Conservation (phyloP, 2,329 filamentous ascomycete genomes). For the Nannizzia gypsea region DNA sequence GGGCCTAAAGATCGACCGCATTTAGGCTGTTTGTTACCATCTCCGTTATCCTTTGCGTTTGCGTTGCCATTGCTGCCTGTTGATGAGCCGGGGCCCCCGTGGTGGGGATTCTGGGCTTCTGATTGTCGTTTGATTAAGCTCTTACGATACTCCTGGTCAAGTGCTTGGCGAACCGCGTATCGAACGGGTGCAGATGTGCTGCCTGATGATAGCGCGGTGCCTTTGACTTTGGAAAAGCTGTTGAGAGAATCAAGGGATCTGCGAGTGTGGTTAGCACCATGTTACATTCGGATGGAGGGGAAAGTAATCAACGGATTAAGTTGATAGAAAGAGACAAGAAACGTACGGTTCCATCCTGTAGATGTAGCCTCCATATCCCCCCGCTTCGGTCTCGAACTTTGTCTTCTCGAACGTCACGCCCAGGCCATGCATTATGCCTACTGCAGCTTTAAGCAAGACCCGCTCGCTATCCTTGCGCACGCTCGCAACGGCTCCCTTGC, state of each 20-base stretch:
- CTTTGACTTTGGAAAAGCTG: constrained; percentile 43
- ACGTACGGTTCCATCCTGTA: constrained; percentile 92
- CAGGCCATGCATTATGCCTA: constrained; percentile 69
- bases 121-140: constrained; percentile 56
- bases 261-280: constrained; percentile 4
- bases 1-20: constrained; percentile 28
- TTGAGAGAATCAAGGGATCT: constrained; percentile 65
- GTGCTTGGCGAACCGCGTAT: constrained; percentile 86
- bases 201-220: constrained; percentile 35
- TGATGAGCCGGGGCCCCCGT: constrained; percentile 31
- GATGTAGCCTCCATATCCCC: constrained; percentile 56
- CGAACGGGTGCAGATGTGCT: constrained; percentile 59
- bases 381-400: constrained; percentile 59
- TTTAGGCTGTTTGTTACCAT: constrained; percentile 22
- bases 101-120: constrained; percentile 53
- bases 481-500: constrained; percentile 58
- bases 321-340: neutral
- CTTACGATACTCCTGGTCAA: constrained; percentile 79
- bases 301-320: neutral
- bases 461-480: constrained; percentile 82
- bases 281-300: neutral
- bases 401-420: constrained; percentile 72
- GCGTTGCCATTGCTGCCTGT: constrained; percentile 17
- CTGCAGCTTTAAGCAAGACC: constrained; percentile 64
- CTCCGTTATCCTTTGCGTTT: constrained; percentile 13